Evolutionary conservation across 768 basidiomycete genomes (phyloP), one percentile per base, ranked within the genome.

Genomic region (Podaxis carcinomalis): DNA sequence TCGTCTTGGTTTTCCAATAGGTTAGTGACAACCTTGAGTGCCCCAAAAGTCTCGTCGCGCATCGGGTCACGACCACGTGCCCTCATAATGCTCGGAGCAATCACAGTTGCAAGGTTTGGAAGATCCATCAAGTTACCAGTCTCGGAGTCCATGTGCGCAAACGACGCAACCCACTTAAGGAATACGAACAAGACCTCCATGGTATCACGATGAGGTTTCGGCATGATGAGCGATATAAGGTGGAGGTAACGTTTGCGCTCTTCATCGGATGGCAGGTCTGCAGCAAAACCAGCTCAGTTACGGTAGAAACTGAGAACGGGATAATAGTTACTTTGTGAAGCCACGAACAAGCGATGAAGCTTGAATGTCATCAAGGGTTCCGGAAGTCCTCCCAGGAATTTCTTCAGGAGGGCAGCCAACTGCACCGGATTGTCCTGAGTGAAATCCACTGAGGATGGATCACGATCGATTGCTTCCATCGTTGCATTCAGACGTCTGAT

Each of bases 121-220:
- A 98, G 79, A 73, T 99, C 97, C 97, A 99, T 99, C 78, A 96
- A 95, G 76, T 92, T 95, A 44, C 95, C 95, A 0, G 96, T 98
- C 69, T 93, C 92, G 66, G 95, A 93, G 69, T 98, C 95, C 79
- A 95, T 87, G 74, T 99, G 96, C 52, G 97, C 94, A 72, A 99
- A 99, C 1, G 95, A 97, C 9, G 96, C 96, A 10, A 99, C 97
- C 97, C 97, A 99, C 75, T 98, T 97, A 66, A 99, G 82, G 79
- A 99, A 99, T 32, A 97, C 95, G 70, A 97, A 98, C 54, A 99
- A 78, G 54, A 97, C 93, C 74, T 99, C 97, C 85, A 97, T 87
- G 19, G 96, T 98, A 74, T 99, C 97, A 64, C 97, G 88, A 72
- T 99, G 93, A 63, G 86, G 84, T 76, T 93, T 94, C 36, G 97